Evolutionary conservation across 129 eudicot species (phyloP), one percentile per base, ranked within the genome.

Genomic region (Chrysanthemum makinoi): DNA sequence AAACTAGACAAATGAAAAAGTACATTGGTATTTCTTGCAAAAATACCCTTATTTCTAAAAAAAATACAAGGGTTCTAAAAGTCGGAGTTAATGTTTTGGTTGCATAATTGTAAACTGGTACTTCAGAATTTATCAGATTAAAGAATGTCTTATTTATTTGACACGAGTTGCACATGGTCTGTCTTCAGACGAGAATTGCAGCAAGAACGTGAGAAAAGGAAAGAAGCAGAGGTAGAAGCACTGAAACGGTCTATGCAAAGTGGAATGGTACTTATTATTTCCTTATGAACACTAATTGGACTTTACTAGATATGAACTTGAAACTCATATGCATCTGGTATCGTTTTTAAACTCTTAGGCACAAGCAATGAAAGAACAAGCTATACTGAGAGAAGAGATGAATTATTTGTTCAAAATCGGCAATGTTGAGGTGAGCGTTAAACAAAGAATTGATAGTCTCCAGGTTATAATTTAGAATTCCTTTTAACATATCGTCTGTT

Each of bases 351-450:
- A 68, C 72, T 39, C 19, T 33, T 69, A 93, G 98, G 98, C 96
- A 20, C 96, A 87, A 89, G 95, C 92, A 72, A 93, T 93, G 98
- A 93, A 89, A 81, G 96, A 93, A 79, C 98, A 93, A 74, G 96
- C 92, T 66, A 89, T 60, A 76, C 83, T 93, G 73, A 87, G 84
- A 80, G 98, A 93, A 79, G 96, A 93, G 73, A 93, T 93, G 98
- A 88, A 85, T 46, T 89, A 85, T 65, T 84, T 83, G 60, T 93
- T 83, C 86, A 93, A 89, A 82, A 78, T 89, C 51, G 98, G 98
- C 73, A 93, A 93, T 82, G 72, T 77, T 68, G 98, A 93, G 98
- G 98, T 93, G 82, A 70, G 81, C 39, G 49, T 39, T 0, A 22
- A 60, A n/a, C 19, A 5, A 4, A 24, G 28, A 63, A 28, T 1